Evolutionary conservation across 176 grass and related monocot genomes (phyloP), one percentile per base, ranked within the genome.

Genomic region (Olyra latifolia): DNA sequence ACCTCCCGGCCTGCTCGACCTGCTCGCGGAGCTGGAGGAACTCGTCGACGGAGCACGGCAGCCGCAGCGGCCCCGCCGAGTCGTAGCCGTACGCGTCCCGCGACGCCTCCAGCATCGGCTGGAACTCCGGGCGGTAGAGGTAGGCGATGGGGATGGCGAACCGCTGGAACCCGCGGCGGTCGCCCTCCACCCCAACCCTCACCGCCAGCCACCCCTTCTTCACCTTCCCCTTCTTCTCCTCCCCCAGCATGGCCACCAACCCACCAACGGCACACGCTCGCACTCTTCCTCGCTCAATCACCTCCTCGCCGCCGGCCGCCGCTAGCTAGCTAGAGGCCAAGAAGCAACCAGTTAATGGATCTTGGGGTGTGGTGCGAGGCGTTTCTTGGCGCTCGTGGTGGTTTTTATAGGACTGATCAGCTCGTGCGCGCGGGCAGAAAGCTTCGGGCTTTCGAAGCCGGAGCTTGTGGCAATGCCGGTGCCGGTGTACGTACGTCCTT

Each of bases 131-230:
- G 72, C 93, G 90, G 87, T 93, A 89, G 55, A 99, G 97, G 82
- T 99, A 88, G 16, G 97, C 92, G 81, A 99, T 99, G 28, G 97
- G 97, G 84, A 99, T 99, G 35, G 88, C 86, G 79, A 99, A 91
- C 20, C 87, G 83, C 48, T 67, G 71, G 77, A 46, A 81, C 4
- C 84, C 87, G 10, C 65, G 80, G 3, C 48, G 87, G 52, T 19
- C 84, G 30, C 82, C 78, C 84, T 67, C 89, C 72, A n/a, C 85
- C 13, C 86, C 96, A n/a, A 99, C 96, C 5, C 77, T 40, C 69
- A 99, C 96, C 1, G 92, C 84, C 5, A 99, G 62, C 62, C 83
- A 99, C n/a, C 96, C 96, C 61, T 99, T 99, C 92, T 99, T 99
- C 74, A 99, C 92, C 80, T 99, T 95, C 74, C 80, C 69, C 71